Conservation (phyloP, 179 eudicot species). For the Camellia oleifera region DNA sequence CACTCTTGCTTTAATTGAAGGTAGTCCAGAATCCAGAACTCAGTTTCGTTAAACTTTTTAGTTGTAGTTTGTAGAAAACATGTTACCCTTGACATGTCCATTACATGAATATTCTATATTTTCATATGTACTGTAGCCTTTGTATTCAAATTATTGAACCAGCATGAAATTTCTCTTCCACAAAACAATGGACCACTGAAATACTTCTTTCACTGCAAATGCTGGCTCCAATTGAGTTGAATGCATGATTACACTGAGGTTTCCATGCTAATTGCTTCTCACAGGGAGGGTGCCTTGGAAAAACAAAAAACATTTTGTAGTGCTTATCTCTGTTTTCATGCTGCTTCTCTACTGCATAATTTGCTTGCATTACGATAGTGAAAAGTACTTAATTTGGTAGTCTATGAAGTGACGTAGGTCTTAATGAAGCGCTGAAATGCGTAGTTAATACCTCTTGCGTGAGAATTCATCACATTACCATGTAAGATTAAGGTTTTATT, state of each 20-base stretch:
- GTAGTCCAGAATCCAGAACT: too few relatives aligned
- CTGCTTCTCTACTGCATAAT: background rate
- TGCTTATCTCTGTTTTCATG: background rate
- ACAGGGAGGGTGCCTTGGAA: slow-evolving; percentile 26
- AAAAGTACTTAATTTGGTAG: background rate
- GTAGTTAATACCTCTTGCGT: background rate
- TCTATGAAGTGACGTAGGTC: background rate
- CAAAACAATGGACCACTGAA: background rate
- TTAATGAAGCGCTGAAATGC: background rate
- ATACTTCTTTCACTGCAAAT: background rate
- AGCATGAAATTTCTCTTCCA: slow-evolving; percentile 1
- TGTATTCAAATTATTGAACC: background rate
- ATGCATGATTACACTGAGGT: background rate
- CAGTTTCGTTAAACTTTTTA: too few relatives aligned
- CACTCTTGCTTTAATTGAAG: too few relatives aligned
- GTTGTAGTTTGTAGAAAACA: too few relatives aligned
- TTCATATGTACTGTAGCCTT: background rate
- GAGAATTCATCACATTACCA: background rate
- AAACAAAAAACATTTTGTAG: background rate
- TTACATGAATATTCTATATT: too few relatives aligned
- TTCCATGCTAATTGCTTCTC: slow-evolving; percentile 15
- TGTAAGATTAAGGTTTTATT: background rate
- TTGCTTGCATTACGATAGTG: background rate
- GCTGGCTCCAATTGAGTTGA: background rate
- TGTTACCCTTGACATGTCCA: too few relatives aligned